Conservation (phyloP, 1,284 basidiomycete species). For the Afroboletus lepidellus region DNA sequence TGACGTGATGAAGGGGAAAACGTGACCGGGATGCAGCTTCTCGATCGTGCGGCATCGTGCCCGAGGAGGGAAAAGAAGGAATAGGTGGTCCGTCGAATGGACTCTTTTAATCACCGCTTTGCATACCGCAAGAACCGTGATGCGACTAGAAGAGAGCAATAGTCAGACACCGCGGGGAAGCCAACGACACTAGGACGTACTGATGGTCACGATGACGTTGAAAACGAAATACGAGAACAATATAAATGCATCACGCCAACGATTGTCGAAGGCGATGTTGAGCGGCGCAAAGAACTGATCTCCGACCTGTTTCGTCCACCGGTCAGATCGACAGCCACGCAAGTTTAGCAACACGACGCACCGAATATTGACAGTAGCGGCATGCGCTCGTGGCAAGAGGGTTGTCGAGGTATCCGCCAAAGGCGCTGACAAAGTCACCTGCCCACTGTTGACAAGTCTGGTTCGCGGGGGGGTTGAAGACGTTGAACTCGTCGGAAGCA, state of each 20-base stretch:
- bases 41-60: background rate
- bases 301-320: conserved; percentile 40
- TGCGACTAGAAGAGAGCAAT: conserved; percentile 44
- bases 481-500: conserved; percentile 61
- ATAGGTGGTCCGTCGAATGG: no score
- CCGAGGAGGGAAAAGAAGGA: background rate
- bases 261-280: conserved; percentile 62
- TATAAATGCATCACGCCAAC: conserved; percentile 78
- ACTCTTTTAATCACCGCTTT: conserved; percentile 44
- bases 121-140: conserved; percentile 75
- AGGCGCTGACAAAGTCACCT: conserved; percentile 56
- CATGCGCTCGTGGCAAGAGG: conserved; percentile 58
- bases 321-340: conserved; percentile 1
- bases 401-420: conserved; percentile 82
- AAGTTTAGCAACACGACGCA: conserved; percentile 19
- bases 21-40: background rate
- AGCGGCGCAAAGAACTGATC: conserved; percentile 72
- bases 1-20: conserved; percentile 4
- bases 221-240: conserved; percentile 69
- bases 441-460: conserved; percentile 78
- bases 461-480: conserved; percentile 70
- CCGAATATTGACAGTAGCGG: conserved; percentile 69
- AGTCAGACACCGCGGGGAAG: conserved; percentile 4
- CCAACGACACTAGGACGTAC: conserved; percentile 37
- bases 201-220: conserved; percentile 69